phyloP scores from a whole-genome alignment of 176 grass and related monocot genomes.

The Musa troglodytarum region DNA sequence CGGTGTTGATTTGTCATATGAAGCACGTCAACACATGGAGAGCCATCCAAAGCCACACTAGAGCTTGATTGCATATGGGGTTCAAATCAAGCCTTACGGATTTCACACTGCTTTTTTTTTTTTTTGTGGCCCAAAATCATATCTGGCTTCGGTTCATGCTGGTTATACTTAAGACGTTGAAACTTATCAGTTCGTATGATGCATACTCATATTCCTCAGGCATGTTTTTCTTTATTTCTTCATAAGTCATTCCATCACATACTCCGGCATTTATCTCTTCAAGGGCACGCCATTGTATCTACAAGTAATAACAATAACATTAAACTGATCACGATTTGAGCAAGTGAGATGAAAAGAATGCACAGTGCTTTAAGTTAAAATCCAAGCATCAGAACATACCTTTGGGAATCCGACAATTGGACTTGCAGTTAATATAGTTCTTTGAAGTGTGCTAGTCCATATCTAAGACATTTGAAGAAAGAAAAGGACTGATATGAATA shows the following conservation, averaged over 20 bases:
- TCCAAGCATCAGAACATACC: constrained; percentile 29
- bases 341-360: constrained; percentile 12
- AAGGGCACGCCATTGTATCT: constrained; percentile 99
- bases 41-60: too few species aligned
- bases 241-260: constrained; percentile 98
- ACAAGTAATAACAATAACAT: constrained; percentile 28
- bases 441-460: constrained; percentile 99
- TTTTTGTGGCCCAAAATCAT: too few species aligned
- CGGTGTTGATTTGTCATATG: too few species aligned
- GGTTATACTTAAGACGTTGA: too few species aligned
- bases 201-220: constrained; percentile 92
- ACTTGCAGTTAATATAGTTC: constrained; percentile 80
- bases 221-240: constrained; percentile 93
- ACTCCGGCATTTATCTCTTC: constrained; percentile 91
- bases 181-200: too few species aligned
- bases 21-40: too few species aligned
- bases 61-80: too few species aligned
- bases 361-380: constrained; percentile 16
- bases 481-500: constrained; percentile 8
- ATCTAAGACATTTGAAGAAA: constrained; percentile 39
- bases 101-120: too few species aligned
- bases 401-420: constrained; percentile 95
- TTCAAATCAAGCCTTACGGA: too few species aligned
- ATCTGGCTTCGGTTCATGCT: too few species aligned
- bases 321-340: constrained; percentile 13